Evolutionary conservation across 495 filamentous ascomycete species (phyloP), one percentile per base, ranked within the genome.

Genomic region (Clavariopsis aquatica): DNA sequence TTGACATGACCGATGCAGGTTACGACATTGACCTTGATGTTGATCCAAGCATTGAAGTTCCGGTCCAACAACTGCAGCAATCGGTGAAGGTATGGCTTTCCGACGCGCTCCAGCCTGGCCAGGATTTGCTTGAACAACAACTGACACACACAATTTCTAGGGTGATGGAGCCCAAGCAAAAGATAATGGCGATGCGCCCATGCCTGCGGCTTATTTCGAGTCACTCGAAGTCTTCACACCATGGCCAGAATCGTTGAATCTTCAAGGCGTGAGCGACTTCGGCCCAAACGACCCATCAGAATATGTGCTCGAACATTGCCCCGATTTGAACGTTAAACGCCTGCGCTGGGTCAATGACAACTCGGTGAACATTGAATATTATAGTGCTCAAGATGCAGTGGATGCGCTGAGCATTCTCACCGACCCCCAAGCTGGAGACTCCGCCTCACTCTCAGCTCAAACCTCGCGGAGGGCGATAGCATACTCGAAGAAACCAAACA

Each of bases 281-380:
- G 89, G 84, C 17, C 91, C 92, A 8, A 80, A 84, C 23, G 83
- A 96, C 59, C 86, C 96, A 67, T 85, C 87, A 66, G 74, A 79
- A 64, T 98, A 89, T 68, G 82, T 88, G 1, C 56, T 73, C 4
- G 83, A 89, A 56, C 84, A 92, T 73, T 90, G 85, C 70, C 70
- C 81, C 15, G 66, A 74, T 2, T 77, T 82, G 15, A 66, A 72
- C 6, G 82, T 88, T 28, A 72, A 78, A 23, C 82, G 84, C 20
- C 78, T 97, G 67, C 91, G 97, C 76, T 98, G 94, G 94, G 93
- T 98, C 64, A 89, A 98, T 69, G 94, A 98, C 73, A 88, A 84
- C 19, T 94, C 92, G 0, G 91, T 91, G 62, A 97, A 96, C 68
- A 73, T 96, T 31, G 72, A 93, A 46, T 98, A 92, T 79, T 79